A percentile compares a stretch with the other conserved stretches of the same genome.
Conservation (phyloP, 73 alveolate genomes). For the Paramecium primaurelia region DNA sequence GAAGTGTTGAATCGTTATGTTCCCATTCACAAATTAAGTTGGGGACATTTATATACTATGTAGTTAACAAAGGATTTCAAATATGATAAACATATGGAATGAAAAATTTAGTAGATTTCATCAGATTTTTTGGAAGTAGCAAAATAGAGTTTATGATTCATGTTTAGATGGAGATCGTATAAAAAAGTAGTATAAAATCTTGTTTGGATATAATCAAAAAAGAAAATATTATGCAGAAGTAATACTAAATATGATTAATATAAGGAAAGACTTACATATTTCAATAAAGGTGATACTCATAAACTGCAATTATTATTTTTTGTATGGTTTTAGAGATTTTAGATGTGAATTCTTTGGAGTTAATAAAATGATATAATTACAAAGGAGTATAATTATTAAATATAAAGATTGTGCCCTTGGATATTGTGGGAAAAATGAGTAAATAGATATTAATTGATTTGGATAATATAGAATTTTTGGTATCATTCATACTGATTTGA, state of each 20-base stretch:
- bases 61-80: conserved; percentile 96
- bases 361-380: conserved; percentile 83
- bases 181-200: conserved; percentile 82
- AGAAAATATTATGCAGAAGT: conserved; percentile 45
- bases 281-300: conserved; percentile 52
- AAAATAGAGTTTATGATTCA: conserved; percentile 85
- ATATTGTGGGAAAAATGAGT: conserved; percentile 75
- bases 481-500: conserved; percentile 94
- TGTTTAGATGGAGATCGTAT: conserved; percentile 55
- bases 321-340: conserved; percentile 98
- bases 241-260: neutral
- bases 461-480: conserved; percentile 94
- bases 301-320: conserved; percentile 65
- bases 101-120: conserved; percentile 97
- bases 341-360: conserved; percentile 96
- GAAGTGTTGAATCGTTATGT: conserved; percentile 95
- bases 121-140: conserved; percentile 98
- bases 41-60: conserved; percentile 99
- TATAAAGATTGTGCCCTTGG: neutral
- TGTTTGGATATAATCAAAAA: conserved; percentile 17
- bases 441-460: conserved; percentile 94
- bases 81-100: conserved; percentile 86
- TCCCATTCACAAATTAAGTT: conserved; percentile 92
- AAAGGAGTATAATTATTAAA: conserved; percentile 63
- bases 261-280: conserved; percentile 36